Conservation (phyloP, 2,329 filamentous ascomycete species). For the Ilyonectria robusta region DNA sequence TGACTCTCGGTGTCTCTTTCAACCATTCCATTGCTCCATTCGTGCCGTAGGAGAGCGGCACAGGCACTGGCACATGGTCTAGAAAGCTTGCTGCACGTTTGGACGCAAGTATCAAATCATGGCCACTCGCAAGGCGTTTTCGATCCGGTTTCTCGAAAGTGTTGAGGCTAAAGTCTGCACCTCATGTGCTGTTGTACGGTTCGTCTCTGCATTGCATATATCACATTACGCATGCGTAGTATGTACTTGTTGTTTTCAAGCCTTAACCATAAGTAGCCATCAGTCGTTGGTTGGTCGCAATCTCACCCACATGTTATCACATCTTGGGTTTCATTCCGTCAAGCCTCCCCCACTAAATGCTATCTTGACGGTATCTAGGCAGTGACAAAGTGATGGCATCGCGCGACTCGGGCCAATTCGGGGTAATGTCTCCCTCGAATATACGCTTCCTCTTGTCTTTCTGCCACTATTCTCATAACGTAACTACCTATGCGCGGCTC, state of each 20-base stretch:
- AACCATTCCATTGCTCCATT: background rate
- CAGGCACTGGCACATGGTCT: slow-evolving; percentile 6
- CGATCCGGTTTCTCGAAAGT: slow-evolving; percentile 20
- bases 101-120: slow-evolving; percentile 6
- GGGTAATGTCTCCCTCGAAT: background rate
- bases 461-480: slow-evolving; percentile 16
- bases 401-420: background rate
- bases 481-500: slow-evolving; percentile 18
- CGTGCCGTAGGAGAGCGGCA: slow-evolving; percentile 10
- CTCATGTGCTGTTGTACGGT: slow-evolving; percentile 9
- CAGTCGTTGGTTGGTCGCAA: background rate
- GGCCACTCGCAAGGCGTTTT: background rate
- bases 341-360: background rate
- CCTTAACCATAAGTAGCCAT: background rate
- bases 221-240: background rate
- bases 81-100: slow-evolving; percentile 4
- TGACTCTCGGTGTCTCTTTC: background rate
- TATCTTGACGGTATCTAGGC: background rate
- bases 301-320: background rate
- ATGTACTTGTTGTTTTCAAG: background rate
- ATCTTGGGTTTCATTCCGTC: background rate
- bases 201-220: slow-evolving; percentile 12
- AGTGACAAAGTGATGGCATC: background rate
- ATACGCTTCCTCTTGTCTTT: background rate
- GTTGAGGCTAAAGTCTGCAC: slow-evolving; percentile 18